A percentile compares a stretch with the other conserved stretches of the same genome.
These are phyloP conservation scores for Aspergillus fumigatiaffinis DNA, from an alignment of 2,329 filamentous ascomycete genomes.

Conservation along the genomic window DNA sequence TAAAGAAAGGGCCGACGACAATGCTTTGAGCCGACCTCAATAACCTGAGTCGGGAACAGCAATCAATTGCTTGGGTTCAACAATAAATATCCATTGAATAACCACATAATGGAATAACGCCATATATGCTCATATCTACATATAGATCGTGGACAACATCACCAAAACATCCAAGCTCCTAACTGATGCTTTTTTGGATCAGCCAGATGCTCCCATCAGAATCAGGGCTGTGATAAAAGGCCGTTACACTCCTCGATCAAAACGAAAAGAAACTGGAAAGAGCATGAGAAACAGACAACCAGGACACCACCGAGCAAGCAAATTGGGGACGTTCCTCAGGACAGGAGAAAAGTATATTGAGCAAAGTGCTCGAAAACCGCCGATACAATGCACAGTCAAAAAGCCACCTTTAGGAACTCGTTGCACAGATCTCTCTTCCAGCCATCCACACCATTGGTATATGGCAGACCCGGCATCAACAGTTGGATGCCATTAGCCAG, in stretches of 20 bases:
- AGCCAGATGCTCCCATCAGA: slow-evolving; percentile 21
- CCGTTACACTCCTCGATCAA: slow-evolving; percentile 22
- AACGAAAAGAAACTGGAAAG: slow-evolving; percentile 15
- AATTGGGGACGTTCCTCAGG: slow-evolving; percentile 10
- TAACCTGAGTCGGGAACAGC: slow-evolving; percentile 7
- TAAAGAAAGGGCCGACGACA: background rate
- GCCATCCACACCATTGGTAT: slow-evolving; percentile 16
- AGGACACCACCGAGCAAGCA: slow-evolving; percentile 16
- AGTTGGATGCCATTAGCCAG: slow-evolving; percentile 7
- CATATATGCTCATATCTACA: slow-evolving; percentile 42
- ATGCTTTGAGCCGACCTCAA: background rate
- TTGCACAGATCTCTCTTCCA: slow-evolving; percentile 17
- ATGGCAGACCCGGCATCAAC: slow-evolving; percentile 7
- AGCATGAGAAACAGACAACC: slow-evolving; percentile 6
- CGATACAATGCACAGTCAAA: slow-evolving; percentile 21
- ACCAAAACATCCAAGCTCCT: slow-evolving; percentile 29
- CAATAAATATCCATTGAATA: slow-evolving; percentile 18
- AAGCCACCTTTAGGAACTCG: slow-evolving; percentile 28
- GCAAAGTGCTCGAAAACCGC: slow-evolving; percentile 12
- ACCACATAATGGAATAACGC: slow-evolving; percentile 28
- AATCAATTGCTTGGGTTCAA: slow-evolving; percentile 16
- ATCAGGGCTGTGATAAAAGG: slow-evolving; percentile 23
- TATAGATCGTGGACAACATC: slow-evolving; percentile 30
- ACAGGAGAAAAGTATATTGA: slow-evolving; percentile 13
- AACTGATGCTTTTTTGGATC: slow-evolving; percentile 18